Conservation (phyloP, 768 basidiomycete genomes). For the Pulveroboletus sp. region DNA sequence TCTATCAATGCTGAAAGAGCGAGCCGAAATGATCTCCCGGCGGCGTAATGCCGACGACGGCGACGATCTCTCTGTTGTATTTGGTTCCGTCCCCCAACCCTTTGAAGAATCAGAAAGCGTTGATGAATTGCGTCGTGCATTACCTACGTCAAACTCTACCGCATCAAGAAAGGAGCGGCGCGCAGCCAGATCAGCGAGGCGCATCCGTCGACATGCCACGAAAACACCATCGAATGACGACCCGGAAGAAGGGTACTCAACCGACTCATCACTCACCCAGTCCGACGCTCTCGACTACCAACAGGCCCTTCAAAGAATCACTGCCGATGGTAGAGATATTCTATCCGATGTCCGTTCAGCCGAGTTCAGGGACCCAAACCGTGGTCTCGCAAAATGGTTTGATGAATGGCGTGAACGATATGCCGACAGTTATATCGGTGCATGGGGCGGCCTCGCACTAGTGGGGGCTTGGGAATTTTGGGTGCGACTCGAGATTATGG, state of each 20-base stretch:
- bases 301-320: slow-evolving; percentile 54
- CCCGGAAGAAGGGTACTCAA: slow-evolving; percentile 80
- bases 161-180: slow-evolving; percentile 52
- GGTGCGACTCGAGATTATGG: slow-evolving; percentile 80
- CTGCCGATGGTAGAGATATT: slow-evolving; percentile 49
- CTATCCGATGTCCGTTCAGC: slow-evolving; percentile 78
- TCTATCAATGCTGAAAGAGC: slow-evolving; percentile 68
- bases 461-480: slow-evolving; percentile 94
- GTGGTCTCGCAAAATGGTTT: slow-evolving; percentile 64
- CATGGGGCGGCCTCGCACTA: slow-evolving; percentile 85
- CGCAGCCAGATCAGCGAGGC: slow-evolving; percentile 54
- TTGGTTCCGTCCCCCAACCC: slow-evolving; percentile 48
- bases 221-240: slow-evolving; percentile 26
- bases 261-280: slow-evolving; percentile 68
- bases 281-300: slow-evolving; percentile 68
- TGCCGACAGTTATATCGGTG: slow-evolving; percentile 77
- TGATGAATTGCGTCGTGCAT: slow-evolving; percentile 59
- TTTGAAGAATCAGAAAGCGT: slow-evolving; percentile 38
- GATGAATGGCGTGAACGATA: slow-evolving; percentile 73
- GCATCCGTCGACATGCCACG: slow-evolving; percentile 38
- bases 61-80: slow-evolving; percentile 72
- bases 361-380: slow-evolving; percentile 78
- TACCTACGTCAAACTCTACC: slow-evolving; percentile 45
- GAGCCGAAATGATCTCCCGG: slow-evolving; percentile 59
- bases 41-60: slow-evolving; percentile 74